Evolutionary conservation across 495 filamentous ascomycete species (phyloP).

Genomic region (Hyaloscypha bicolor): DNA sequence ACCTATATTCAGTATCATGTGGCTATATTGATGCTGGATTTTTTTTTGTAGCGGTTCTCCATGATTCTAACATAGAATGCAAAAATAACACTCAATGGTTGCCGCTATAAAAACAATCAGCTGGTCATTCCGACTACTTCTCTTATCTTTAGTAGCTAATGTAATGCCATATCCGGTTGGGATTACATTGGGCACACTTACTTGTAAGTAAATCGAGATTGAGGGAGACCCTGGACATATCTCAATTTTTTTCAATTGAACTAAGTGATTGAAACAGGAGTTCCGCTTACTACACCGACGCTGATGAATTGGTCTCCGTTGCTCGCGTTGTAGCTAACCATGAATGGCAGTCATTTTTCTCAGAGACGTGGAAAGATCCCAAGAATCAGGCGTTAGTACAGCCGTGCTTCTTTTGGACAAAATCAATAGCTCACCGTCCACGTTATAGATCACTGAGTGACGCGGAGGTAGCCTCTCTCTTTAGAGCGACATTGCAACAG

Average conservation of each 20-base stretch:
- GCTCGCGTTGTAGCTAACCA: conserved; percentile 1
- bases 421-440: neutral
- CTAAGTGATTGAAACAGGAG: neutral
- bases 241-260: conserved; percentile 6
- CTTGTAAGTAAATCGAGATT: conserved; percentile 6
- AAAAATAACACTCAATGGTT: conserved; percentile 52
- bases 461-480: conserved; percentile 1
- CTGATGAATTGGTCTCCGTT: conserved; percentile 2
- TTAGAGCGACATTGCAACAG: conserved; percentile 7
- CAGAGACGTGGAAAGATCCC: neutral
- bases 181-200: conserved; percentile 9
- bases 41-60: no score
- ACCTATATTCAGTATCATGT: no score
- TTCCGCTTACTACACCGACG: neutral
- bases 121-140: conserved; percentile 1
- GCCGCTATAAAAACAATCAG: conserved; percentile 4
- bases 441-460: neutral
- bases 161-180: conserved; percentile 5
- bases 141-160: neutral
- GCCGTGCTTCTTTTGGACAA: neutral
- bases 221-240: neutral
- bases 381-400: neutral
- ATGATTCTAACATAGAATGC: conserved; percentile 69
- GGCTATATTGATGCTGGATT: no score
- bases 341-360: conserved; percentile 6